phyloP scores from a whole-genome alignment of 306 rosid species.

The Begonia masoniana region DNA sequence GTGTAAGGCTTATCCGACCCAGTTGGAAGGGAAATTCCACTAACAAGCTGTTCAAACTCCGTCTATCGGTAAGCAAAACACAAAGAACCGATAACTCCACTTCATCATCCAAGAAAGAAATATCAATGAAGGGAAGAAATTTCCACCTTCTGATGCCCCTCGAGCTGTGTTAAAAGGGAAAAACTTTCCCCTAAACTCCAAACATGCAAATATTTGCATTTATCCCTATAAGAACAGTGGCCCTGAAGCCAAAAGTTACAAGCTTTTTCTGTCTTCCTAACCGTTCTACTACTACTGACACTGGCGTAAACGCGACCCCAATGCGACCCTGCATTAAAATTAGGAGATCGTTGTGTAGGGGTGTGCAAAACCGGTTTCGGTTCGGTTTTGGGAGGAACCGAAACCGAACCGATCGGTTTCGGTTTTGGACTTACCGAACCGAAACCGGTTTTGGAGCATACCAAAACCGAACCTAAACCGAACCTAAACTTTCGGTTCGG shows the following conservation, averaged over 20 bases:
- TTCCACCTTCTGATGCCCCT: constrained; percentile 74
- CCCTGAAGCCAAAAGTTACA: constrained; percentile 79
- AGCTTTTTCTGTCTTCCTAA: constrained; percentile 55
- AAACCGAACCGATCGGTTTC: too few relatives aligned
- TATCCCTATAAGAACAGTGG: constrained; percentile 58
- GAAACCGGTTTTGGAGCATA: too few relatives aligned
- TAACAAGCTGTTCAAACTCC: constrained; percentile 44
- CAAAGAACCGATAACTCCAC: neutral
- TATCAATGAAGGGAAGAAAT: neutral
- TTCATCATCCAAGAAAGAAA: neutral
- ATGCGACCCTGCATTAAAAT: constrained; percentile 31
- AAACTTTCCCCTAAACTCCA: constrained; percentile 88
- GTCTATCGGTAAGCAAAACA: neutral
- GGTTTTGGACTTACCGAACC: too few relatives aligned
- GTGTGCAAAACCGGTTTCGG: too few relatives aligned
- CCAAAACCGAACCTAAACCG: too few relatives aligned
- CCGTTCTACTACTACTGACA: constrained; percentile 25
- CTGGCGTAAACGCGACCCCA: constrained; percentile 46
- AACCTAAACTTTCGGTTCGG: too few relatives aligned
- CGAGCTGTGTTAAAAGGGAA: constrained; percentile 64
- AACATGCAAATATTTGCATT: constrained; percentile 67
- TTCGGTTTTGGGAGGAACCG: too few relatives aligned
- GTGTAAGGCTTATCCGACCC: constrained; percentile 91
- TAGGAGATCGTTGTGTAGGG: constrained; percentile 36
- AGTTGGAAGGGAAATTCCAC: constrained; percentile 76